Conservation (phyloP, 768 basidiomycete species). For the Collybia nuda region DNA sequence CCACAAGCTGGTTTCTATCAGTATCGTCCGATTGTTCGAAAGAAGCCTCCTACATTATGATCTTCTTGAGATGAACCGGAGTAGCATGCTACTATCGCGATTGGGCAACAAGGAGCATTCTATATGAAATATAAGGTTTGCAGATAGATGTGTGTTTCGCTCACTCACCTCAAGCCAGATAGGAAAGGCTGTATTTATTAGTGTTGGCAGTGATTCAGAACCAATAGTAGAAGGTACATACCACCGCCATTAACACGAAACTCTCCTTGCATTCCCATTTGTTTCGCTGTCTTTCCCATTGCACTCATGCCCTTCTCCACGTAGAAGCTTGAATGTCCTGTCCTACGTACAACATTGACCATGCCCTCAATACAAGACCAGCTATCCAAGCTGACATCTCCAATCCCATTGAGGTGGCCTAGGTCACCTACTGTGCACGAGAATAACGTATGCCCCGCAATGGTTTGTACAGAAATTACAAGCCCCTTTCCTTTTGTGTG, state of each 20-base stretch:
- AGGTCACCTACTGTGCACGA: slow-evolving; percentile 84
- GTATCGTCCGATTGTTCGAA: neutral
- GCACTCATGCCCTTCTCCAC: slow-evolving; percentile 87
- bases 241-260: slow-evolving; percentile 74
- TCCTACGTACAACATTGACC: slow-evolving; percentile 75
- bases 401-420: slow-evolving; percentile 61
- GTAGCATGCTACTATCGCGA: slow-evolving; percentile 75
- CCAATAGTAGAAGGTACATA: slow-evolving; percentile 36
- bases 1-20: slow-evolving; percentile 49
- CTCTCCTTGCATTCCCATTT: slow-evolving; percentile 69
- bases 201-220: neutral
- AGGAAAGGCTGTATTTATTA: slow-evolving; percentile 62
- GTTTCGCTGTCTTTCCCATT: slow-evolving; percentile 74
- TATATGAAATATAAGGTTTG: slow-evolving; percentile 19
- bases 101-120: slow-evolving; percentile 84
- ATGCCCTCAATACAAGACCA: slow-evolving; percentile 80
- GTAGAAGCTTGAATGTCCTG: slow-evolving; percentile 83
- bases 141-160: neutral
- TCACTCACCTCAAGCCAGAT: slow-evolving; percentile 73
- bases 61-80: slow-evolving; percentile 83
- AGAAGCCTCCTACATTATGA: slow-evolving; percentile 56
- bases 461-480: slow-evolving; percentile 77
- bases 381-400: slow-evolving; percentile 79
- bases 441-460: slow-evolving; percentile 77
- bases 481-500: slow-evolving; percentile 79